Evolutionary conservation across 345 rosid genomes (phyloP), one percentile per base, ranked within the genome.

Genomic region (Leavenworthia alabamica): DNA sequence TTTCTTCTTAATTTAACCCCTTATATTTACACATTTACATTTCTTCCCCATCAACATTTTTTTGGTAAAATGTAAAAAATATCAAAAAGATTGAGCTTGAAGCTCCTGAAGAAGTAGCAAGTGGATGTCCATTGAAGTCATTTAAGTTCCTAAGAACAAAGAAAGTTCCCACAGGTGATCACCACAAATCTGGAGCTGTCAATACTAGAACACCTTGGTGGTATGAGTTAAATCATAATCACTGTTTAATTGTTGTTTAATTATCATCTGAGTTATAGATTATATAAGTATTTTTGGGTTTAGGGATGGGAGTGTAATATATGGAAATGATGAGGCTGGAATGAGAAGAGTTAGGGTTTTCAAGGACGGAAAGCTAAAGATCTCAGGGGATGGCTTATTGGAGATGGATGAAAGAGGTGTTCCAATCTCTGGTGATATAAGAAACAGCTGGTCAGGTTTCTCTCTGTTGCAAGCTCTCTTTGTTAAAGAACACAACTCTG

Each of bases 151-250:
- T 66, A 41, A 66, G 42, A 66, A 82, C 93, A 5, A 83, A 82
- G 79, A 73, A 76, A 73, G 78, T 75, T 35, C 51, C 56, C 13
- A 57, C 83, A 0, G 77, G 73, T 29, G 74, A 81, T 44, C 69
- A 62, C 31, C 16, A 26, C 43, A 71, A 79, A 56, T 75, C 47
- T 66, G 90, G 80, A 10, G 75, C 75, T 59, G 26, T 81, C 16
- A 88, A 88, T 76, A 76, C 85, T 16, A 79, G 93, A 71, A 88
- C 96, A 10, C 85, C 90, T 14, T 88, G 93, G 96, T 88, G 90
- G 93, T 85, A 75, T 24, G 80, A 37, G 15, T 37, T 61, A 23
- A n/a, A 17, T 48, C 8, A 26, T 42, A 59, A 11, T 8, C 43
- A 49, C 12, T 48, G 20, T 39, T 51, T 31, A 17, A 13, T 2